These are phyloP conservation scores for Psidium friedrichsthalianum DNA, from an alignment of 345 rosid species.

Conservation along the genomic window DNA sequence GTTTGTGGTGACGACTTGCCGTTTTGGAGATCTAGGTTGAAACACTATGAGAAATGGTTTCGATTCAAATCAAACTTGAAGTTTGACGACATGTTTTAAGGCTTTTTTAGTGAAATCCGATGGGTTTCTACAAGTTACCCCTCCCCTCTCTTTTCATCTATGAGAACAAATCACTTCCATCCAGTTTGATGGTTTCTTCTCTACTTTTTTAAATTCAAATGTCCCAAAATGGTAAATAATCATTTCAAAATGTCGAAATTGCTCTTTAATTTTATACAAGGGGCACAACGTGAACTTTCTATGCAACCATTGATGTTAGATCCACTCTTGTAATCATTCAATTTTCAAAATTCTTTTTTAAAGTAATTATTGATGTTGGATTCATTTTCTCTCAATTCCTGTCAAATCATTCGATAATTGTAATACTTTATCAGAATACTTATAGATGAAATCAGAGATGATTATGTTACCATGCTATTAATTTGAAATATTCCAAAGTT, in stretches of 20 bases:
- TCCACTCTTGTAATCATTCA: not conserved
- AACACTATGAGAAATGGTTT: not conserved
- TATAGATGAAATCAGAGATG: not conserved
- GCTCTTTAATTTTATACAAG: not conserved
- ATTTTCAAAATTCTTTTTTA: not conserved
- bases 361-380: not conserved
- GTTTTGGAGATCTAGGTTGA: not conserved
- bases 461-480: not conserved
- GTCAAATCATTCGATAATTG: not conserved
- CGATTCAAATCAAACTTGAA: not conserved
- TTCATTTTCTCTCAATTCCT: not conserved
- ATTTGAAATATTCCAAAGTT: not conserved
- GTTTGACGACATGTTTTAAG: not conserved
- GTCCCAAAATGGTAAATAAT: not conserved
- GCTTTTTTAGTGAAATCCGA: not conserved
- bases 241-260: not conserved
- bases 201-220: not conserved
- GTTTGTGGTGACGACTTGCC: not conserved
- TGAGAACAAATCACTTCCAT: not conserved
- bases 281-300: not conserved
- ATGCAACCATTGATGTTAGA: not conserved
- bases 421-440: not conserved
- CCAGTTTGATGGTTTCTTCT: not conserved
- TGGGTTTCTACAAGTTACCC: not conserved
- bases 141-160: not conserved